A percentile compares a stretch with the other conserved stretches of the same genome.
Conservation (phyloP, 2,329 filamentous ascomycete species). For the Diaporthe humulicola region DNA sequence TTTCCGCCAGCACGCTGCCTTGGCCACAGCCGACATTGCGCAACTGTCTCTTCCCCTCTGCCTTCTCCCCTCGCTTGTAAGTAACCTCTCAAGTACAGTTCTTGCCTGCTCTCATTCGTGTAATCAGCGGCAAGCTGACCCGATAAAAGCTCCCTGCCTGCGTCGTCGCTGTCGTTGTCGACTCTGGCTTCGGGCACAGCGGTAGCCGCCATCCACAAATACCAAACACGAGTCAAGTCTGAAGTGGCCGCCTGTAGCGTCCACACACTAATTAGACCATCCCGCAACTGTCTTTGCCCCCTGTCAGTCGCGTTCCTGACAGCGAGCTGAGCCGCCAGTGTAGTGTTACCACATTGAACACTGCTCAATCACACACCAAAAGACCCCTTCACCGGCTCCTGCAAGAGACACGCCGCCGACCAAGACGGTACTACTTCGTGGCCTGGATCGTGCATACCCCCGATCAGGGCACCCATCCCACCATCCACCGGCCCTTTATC, state of each 20-base stretch:
- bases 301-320: slow-evolving; percentile 12
- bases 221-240: slow-evolving; percentile 22
- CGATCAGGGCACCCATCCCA: slow-evolving; percentile 11
- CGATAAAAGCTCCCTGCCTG: neutral
- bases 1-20: neutral
- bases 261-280: slow-evolving; percentile 1
- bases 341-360: neutral
- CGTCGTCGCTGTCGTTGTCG: neutral
- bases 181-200: neutral
- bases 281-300: neutral
- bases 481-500: neutral
- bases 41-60: neutral
- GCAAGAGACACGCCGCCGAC: neutral
- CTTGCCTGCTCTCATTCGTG: neutral
- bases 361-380: neutral
- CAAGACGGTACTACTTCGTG: neutral
- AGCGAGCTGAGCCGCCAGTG: neutral
- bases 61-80: neutral
- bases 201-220: slow-evolving; percentile 7
- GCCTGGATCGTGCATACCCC: neutral
- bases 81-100: neutral
- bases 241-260: neutral
- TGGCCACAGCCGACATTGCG: slow-evolving; percentile 26
- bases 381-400: neutral
- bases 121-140: neutral